Percentiles rank a stretch among this genome's conserved stretches.
These are phyloP conservation scores for Parastagonospora nodorum DNA, from an alignment of 2,329 filamentous ascomycete genomes.

Conservation along the genomic window DNA sequence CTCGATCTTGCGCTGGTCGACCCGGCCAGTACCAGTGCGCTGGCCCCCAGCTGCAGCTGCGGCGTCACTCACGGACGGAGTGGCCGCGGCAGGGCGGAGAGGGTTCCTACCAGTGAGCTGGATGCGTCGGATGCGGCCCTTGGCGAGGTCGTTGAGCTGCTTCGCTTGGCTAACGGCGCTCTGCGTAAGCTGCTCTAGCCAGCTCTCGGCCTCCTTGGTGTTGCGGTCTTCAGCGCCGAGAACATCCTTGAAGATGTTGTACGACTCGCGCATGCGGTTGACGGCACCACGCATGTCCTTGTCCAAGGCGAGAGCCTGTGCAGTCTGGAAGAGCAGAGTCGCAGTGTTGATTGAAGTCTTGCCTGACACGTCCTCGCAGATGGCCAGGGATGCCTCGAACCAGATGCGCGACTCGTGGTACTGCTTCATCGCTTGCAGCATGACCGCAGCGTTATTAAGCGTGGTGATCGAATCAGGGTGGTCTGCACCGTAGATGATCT, in stretches of 20 bases:
- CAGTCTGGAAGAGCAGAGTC: constrained; percentile 94
- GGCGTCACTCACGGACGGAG: constrained; percentile 59
- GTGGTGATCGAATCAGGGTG: constrained; percentile 98
- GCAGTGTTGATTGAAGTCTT: constrained; percentile 90
- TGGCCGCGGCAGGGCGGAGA: constrained; percentile 65
- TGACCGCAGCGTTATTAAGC: constrained; percentile 97
- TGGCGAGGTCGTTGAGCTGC: constrained; percentile 85
- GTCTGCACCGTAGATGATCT: constrained; percentile 89
- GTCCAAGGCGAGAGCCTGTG: constrained; percentile 93
- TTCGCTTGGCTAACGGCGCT: constrained; percentile 95
- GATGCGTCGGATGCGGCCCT: constrained; percentile 71
- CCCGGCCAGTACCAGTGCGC: constrained; percentile 44
- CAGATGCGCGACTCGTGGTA: constrained; percentile 94
- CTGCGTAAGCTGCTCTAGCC: constrained; percentile 94
- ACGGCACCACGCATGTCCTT: constrained; percentile 92
- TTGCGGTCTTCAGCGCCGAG: constrained; percentile 92
- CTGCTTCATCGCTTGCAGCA: constrained; percentile 93
- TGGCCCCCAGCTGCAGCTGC: constrained; percentile 44
- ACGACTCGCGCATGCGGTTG: constrained; percentile 91
- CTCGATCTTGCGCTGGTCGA: constrained; percentile 86
- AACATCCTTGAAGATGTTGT: constrained; percentile 88
- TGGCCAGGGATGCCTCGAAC: constrained; percentile 90
- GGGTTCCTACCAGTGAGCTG: constrained; percentile 63
- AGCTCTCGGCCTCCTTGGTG: constrained; percentile 95
- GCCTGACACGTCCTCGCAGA: constrained; percentile 90